Percentiles rank a stretch among this genome's conserved stretches.
These are phyloP conservation scores for Penicillium sp. DNA, from an alignment of 2,329 filamentous ascomycete species.

Conservation along the genomic window DNA sequence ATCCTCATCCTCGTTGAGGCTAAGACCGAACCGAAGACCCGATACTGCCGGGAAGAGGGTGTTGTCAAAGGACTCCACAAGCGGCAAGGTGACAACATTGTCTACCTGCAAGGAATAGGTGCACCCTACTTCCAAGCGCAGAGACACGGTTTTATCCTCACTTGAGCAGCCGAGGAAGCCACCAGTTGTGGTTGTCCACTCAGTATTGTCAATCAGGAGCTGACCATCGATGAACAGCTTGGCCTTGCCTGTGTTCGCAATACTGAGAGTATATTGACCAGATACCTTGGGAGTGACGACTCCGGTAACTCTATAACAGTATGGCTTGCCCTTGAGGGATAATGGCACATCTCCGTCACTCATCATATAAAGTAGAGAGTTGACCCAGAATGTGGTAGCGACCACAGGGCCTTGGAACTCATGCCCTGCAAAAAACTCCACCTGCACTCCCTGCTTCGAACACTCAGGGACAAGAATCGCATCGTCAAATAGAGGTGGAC, in stretches of 20 bases:
- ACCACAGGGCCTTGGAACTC: too few relatives aligned
- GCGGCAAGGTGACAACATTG: too few relatives aligned
- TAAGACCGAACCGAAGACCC: background rate
- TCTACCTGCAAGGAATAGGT: too few relatives aligned
- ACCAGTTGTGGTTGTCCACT: background rate
- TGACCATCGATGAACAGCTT: background rate
- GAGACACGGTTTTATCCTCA: background rate
- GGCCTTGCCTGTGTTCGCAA: background rate
- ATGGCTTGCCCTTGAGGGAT: background rate
- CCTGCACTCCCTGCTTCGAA: background rate
- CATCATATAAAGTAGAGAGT: background rate
- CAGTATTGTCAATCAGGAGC: background rate
- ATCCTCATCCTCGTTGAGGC: background rate
- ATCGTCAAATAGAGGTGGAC: background rate
- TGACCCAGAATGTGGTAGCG: background rate
- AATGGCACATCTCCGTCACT: background rate
- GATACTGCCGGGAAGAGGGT: background rate
- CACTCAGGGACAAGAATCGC: background rate
- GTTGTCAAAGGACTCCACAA: too few relatives aligned
- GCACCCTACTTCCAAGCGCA: too few relatives aligned
- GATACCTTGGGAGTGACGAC: background rate
- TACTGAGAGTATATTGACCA: background rate
- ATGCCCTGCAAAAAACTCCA: too few relatives aligned
- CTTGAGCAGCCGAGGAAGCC: background rate
- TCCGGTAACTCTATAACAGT: too few relatives aligned